phyloP scores from a whole-genome alignment of 805 yeast genomes.

The Yarrowia sp. region DNA sequence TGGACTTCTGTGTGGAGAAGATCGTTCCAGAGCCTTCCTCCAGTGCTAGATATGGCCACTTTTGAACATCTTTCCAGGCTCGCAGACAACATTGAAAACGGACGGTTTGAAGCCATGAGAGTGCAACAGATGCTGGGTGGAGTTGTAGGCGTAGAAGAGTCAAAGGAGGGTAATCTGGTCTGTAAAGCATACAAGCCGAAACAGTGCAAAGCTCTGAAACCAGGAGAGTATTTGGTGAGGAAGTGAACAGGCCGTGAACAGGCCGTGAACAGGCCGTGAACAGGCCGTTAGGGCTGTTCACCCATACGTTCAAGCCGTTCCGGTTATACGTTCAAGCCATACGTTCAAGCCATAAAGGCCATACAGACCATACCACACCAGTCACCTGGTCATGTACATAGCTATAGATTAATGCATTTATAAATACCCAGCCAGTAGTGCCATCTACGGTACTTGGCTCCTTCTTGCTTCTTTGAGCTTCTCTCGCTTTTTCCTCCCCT shows the following conservation, averaged over 20 bases:
- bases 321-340: too few species aligned
- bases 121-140: background rate
- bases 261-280: too few species aligned
- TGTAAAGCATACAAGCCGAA: background rate
- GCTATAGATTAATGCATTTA: background rate
- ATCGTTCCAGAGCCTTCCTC: background rate
- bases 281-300: too few species aligned
- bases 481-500: too few species aligned
- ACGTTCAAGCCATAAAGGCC: too few species aligned
- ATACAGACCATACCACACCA: too few species aligned
- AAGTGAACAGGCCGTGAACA: too few species aligned
- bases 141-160: background rate
- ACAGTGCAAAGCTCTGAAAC: background rate
- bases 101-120: background rate
- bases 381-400: background rate
- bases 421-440: too few species aligned
- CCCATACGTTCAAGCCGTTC: too few species aligned
- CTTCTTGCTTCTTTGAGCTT: too few species aligned
- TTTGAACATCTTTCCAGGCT: background rate
- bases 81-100: background rate
- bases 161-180: background rate
- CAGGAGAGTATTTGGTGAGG: background rate
- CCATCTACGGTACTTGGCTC: too few species aligned
- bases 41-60: background rate
- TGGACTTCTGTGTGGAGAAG: conserved; percentile 6